phyloP scores from a whole-genome alignment of 257 asterid species.

The Solanum habrochaites region DNA sequence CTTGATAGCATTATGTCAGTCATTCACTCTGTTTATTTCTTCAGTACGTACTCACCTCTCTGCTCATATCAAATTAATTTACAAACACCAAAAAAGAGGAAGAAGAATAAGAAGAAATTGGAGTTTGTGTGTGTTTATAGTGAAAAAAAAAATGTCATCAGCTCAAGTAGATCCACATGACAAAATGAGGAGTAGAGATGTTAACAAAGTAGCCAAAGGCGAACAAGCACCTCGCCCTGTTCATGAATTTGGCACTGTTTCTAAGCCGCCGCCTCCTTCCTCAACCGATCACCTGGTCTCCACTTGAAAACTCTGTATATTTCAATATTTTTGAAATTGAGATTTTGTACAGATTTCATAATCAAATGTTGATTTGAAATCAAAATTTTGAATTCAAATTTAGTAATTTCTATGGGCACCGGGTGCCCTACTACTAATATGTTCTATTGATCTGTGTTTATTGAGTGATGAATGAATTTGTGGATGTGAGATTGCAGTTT shows the following conservation, averaged over 20 bases:
- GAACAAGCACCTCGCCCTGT: conserved; percentile 41
- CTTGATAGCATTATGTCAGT: not conserved
- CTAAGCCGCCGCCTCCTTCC: conserved; percentile 40
- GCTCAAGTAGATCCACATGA: conserved; percentile 31
- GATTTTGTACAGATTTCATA: too few species aligned
- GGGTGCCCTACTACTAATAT: too few species aligned
- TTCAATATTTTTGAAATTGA: not conserved
- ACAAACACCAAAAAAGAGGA: not conserved
- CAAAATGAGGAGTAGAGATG: conserved; percentile 33
- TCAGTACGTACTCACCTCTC: not conserved
- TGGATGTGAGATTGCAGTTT: not conserved
- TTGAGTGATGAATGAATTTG: not conserved
- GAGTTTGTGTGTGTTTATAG: not conserved
- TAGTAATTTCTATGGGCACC: not conserved
- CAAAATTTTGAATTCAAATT: not conserved
- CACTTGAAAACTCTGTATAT: not conserved
- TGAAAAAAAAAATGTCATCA: conserved; percentile 6
- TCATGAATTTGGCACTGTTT: conserved; percentile 19
- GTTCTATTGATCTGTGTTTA: not conserved
- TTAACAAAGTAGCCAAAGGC: conserved; percentile 29
- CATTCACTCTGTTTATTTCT: not conserved
- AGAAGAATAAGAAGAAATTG: not conserved
- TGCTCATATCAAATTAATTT: not conserved
- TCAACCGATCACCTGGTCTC: conserved; percentile 19
- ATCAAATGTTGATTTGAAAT: not conserved